A percentile compares a stretch with the other conserved stretches of the same genome.
phyloP scores from a whole-genome alignment of 2,329 filamentous ascomycete species.

The Xylaria sp. region DNA sequence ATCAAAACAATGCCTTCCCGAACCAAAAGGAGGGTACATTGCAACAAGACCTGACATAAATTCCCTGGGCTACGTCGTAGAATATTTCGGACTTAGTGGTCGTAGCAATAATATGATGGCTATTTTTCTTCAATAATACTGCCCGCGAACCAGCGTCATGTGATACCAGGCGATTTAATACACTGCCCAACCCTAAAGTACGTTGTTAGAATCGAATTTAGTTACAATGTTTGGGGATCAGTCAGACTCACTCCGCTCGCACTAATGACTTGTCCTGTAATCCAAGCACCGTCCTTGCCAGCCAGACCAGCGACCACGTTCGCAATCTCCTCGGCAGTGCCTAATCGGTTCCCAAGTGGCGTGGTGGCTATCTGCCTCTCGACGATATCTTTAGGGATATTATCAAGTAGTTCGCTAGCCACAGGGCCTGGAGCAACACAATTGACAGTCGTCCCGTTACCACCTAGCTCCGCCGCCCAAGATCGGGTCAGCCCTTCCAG shows the following conservation, averaged over 20 bases:
- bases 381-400: neutral
- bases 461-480: constrained; percentile 68
- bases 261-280: neutral
- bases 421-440: constrained; percentile 52
- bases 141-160: neutral
- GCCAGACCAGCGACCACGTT: neutral
- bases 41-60: neutral
- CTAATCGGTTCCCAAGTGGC: neutral
- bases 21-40: neutral
- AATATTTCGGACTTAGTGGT: neutral
- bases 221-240: neutral
- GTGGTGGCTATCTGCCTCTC: neutral
- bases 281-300: neutral
- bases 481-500: constrained; percentile 68
- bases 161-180: neutral
- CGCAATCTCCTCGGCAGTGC: neutral
- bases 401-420: neutral
- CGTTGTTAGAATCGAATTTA: neutral
- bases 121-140: neutral
- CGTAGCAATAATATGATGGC: neutral
- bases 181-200: neutral
- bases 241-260: neutral
- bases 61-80: neutral
- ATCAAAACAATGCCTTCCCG: neutral
- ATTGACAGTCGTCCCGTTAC: constrained; percentile 68